Percentiles rank a stretch among this genome's conserved stretches.
Conservation (phyloP, 257 asterid genomes). For the Anisodus acutangulus region DNA sequence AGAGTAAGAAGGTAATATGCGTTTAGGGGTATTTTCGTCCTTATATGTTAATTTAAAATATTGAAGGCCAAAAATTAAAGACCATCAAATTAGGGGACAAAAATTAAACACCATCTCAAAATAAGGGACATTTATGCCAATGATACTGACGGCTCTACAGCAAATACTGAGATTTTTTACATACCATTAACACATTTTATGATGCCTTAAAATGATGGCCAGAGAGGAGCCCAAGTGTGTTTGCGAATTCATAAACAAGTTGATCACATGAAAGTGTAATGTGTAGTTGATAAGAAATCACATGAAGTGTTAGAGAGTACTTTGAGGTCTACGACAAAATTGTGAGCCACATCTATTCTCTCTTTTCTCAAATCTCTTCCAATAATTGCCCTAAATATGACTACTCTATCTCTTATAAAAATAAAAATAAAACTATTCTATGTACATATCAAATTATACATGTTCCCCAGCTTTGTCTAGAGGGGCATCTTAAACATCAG, state of each 20-base stretch:
- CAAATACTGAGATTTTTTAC: background rate
- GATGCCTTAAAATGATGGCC: background rate
- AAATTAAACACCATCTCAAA: too few species aligned
- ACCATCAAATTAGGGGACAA: too few species aligned
- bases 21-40: too few species aligned
- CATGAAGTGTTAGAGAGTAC: background rate
- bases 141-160: too few species aligned
- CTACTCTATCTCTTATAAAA: too few species aligned
- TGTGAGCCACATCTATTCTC: background rate
- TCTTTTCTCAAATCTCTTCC: background rate
- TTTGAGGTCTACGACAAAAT: background rate
- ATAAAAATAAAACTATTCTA: background rate
- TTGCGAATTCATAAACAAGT: background rate
- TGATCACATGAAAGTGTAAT: background rate
- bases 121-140: too few species aligned
- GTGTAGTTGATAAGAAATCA: background rate
- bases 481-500: background rate
- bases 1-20: too few species aligned
- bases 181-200: background rate
- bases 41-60: too few species aligned
- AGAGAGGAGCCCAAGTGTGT: background rate
- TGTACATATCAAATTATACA: background rate
- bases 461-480: background rate
- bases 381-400: background rate
- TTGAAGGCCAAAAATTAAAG: too few species aligned